These are phyloP conservation scores for Discostella stelligera DNA, from an alignment of 352 stramenopile genomes.

Conservation along the genomic window DNA sequence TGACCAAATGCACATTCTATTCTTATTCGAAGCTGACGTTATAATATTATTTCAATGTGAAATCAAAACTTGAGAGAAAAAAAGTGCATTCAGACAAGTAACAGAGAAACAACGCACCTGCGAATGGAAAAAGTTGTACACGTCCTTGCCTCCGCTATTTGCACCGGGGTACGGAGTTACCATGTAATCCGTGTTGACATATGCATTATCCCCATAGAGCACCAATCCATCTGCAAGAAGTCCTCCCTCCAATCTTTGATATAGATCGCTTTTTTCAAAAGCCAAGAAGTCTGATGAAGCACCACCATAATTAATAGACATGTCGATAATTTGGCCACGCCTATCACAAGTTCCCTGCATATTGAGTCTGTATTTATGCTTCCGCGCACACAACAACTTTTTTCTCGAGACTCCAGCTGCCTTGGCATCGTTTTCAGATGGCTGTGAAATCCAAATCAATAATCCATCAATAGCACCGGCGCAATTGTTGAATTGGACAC, in stretches of 20 bases:
- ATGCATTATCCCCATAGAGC: conserved; percentile 47
- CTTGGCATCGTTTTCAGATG: conserved; percentile 23
- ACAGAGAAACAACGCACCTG: too few species aligned
- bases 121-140: conserved; percentile 52
- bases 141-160: conserved; percentile 10
- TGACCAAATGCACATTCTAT: not conserved
- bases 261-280: conserved; percentile 24
- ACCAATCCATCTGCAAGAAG: conserved; percentile 26
- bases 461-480: conserved; percentile 46
- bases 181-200: conserved; percentile 41
- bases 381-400: conserved; percentile 44
- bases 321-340: conserved; percentile 17
- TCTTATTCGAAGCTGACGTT: not conserved
- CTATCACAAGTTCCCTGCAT: conserved; percentile 34
- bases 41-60: too few species aligned
- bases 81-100: too few species aligned
- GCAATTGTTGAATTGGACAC: conserved; percentile 21
- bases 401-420: not conserved
- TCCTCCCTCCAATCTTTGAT: conserved; percentile 9
- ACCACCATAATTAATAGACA: conserved; percentile 31
- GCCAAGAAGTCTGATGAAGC: conserved; percentile 38
- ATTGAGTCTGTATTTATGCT: conserved; percentile 45
- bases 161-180: conserved; percentile 20
- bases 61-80: too few species aligned
- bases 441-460: conserved; percentile 44